Percentiles rank a stretch among this genome's conserved stretches.
phyloP scores from a whole-genome alignment of 192 early-diverging fungal species.

The Coemansia erecta region DNA sequence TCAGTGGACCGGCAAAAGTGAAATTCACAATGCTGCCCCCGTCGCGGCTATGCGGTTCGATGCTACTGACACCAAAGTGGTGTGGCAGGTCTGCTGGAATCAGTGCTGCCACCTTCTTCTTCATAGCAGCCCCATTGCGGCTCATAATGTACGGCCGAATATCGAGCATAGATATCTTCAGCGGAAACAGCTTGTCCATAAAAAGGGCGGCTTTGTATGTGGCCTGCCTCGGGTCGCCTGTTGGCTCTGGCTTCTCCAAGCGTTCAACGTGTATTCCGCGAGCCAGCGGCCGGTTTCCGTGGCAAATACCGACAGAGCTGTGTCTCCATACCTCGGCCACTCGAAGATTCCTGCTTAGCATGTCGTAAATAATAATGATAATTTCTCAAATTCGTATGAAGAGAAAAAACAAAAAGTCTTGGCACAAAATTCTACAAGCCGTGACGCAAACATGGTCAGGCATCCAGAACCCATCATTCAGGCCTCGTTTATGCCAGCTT shows the following conservation, averaged over 20 bases:
- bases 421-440: too few species aligned
- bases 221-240: neutral
- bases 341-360: slow-evolving; percentile 2
- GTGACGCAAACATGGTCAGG: too few species aligned
- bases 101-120: slow-evolving; percentile 19
- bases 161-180: slow-evolving; percentile 47
- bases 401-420: neutral
- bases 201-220: slow-evolving; percentile 46
- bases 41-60: slow-evolving; percentile 42
- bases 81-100: slow-evolving; percentile 37
- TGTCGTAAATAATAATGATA: neutral
- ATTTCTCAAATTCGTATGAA: neutral
- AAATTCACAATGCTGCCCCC: slow-evolving; percentile 50
- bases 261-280: slow-evolving; percentile 18
- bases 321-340: neutral
- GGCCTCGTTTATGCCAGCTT: neutral
- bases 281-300: neutral
- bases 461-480: too few species aligned
- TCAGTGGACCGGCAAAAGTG: slow-evolving; percentile 16
- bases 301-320: neutral
- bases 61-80: slow-evolving; percentile 20
- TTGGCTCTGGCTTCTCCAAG: neutral
- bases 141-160: slow-evolving; percentile 44
- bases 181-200: slow-evolving; percentile 52
- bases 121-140: slow-evolving; percentile 32